Evolutionary conservation across 768 basidiomycete species (phyloP).

Genomic region (Rhodotorula babjevae): DNA sequence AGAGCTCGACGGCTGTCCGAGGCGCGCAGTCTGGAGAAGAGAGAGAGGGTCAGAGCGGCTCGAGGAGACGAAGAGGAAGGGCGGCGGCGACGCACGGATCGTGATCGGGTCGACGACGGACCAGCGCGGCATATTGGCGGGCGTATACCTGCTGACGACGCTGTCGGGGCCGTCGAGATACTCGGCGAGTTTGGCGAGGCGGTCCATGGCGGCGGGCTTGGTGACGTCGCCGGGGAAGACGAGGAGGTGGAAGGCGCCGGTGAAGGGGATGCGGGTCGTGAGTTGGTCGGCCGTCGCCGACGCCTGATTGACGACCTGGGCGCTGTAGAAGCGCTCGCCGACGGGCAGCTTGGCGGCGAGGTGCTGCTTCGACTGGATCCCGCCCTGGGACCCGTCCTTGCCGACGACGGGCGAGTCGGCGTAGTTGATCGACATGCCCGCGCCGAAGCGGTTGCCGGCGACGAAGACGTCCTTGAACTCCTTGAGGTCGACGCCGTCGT

Average conservation of each 20-base stretch:
- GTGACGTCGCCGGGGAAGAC: conserved; percentile 41
- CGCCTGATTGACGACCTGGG: conserved; percentile 41
- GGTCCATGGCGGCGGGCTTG: conserved; percentile 29
- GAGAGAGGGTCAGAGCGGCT: background rate
- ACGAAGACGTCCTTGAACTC: conserved; percentile 38
- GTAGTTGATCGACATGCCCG: conserved; percentile 43
- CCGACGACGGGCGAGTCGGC: conserved; percentile 37
- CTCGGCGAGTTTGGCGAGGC: conserved; percentile 32
- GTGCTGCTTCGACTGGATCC: conserved; percentile 24
- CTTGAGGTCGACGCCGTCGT: conserved; percentile 37
- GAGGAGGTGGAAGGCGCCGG: conserved; percentile 38
- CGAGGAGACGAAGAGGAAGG: background rate
- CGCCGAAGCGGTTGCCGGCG: conserved; percentile 39
- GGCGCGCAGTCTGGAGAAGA: background rate
- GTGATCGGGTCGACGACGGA: conserved; percentile 47
- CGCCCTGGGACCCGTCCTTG: conserved; percentile 14
- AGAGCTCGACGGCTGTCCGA: conserved; percentile 29
- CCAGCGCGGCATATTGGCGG: conserved; percentile 10
- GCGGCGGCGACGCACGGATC: conserved; percentile 32
- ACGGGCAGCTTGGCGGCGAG: conserved; percentile 36
- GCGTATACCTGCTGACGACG: conserved; percentile 42
- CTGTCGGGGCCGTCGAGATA: conserved; percentile 40
- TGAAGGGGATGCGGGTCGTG: conserved; percentile 34
- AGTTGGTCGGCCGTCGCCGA: conserved; percentile 29
- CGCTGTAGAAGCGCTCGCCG: conserved; percentile 40